Evolutionary conservation across 768 basidiomycete genomes (phyloP).

Genomic region (Podaxis carcinomalis): DNA sequence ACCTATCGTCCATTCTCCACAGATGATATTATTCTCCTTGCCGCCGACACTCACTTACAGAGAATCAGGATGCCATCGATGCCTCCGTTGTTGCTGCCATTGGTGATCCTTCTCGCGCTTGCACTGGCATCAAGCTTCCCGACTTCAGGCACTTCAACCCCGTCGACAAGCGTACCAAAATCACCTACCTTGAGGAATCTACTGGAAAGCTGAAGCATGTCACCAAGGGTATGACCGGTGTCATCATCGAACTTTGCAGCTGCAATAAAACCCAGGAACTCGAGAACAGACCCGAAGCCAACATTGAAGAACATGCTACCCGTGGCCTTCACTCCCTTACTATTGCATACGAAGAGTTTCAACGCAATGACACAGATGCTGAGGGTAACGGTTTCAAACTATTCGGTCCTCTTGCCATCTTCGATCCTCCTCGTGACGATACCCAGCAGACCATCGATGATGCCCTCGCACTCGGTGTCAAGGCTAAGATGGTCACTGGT

Average conservation of each 20-base stretch:
- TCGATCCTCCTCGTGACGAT: constrained; percentile 95
- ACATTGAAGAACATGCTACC: constrained; percentile 92
- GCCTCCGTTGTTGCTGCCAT: constrained; percentile 79
- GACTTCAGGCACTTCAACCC: constrained; percentile 99
- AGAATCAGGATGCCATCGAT: constrained; percentile 99
- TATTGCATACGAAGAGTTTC: constrained; percentile 91
- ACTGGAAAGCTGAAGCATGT: constrained; percentile 95
- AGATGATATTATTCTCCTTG: constrained; percentile 88
- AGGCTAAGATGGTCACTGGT: constrained; percentile 99
- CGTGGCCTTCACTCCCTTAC: constrained; percentile 98
- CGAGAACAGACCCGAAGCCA: constrained; percentile 86
- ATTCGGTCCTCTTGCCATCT: constrained; percentile 95
- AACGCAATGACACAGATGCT: constrained; percentile 74
- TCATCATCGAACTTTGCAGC: constrained; percentile 94
- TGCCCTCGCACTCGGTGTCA: constrained; percentile 91
- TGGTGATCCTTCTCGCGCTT: constrained; percentile 66
- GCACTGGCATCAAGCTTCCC: constrained; percentile 89
- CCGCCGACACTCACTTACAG: constrained; percentile 97
- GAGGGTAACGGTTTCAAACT: constrained; percentile 97
- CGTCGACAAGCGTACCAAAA: constrained; percentile 98
- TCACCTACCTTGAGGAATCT: constrained; percentile 92
- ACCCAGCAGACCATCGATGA: constrained; percentile 99
- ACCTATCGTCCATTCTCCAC: constrained; percentile 85
- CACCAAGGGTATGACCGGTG: constrained; percentile 99
- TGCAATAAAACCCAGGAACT: constrained; percentile 94